Percentiles rank a stretch among this genome's conserved stretches.
Conservation (phyloP, 1,284 basidiomycete species). For the Schizophyllum commune region DNA sequence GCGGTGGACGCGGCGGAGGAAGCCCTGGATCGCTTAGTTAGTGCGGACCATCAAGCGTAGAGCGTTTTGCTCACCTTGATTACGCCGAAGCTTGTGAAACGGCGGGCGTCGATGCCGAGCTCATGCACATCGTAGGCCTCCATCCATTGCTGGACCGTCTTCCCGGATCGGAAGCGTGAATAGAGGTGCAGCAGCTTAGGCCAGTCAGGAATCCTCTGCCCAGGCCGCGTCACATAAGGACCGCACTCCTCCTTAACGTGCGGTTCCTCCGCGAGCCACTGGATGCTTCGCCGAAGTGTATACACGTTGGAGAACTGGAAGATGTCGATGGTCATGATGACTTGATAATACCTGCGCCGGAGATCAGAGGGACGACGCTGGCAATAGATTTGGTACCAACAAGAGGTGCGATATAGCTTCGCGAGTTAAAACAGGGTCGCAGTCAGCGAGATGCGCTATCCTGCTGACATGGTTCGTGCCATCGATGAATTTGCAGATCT, state of each 20-base stretch:
- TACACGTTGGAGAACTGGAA: constrained; percentile 99
- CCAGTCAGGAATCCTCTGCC: constrained; percentile 64
- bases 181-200: constrained; percentile 81
- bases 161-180: constrained; percentile 78
- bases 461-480: constrained; percentile 88
- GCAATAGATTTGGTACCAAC: constrained; percentile 35
- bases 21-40: too few relatives aligned
- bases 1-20: constrained; percentile 86
- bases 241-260: constrained; percentile 87
- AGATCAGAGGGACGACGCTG: constrained; percentile 1
- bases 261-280: constrained; percentile 77
- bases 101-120: constrained; percentile 81
- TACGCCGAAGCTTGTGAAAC: constrained; percentile 98
- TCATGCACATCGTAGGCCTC: constrained; percentile 65
- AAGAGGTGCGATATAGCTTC: constrained; percentile 90
- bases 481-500: constrained; percentile 80
- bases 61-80: constrained; percentile 62
- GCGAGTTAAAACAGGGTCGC: constrained; percentile 77
- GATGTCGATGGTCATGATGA: constrained; percentile 92
- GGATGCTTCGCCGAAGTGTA: constrained; percentile 76
- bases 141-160: constrained; percentile 88
- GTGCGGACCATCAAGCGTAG: not conserved
- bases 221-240: constrained; percentile 78
- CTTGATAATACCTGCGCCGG: constrained; percentile 78
- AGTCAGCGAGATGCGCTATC: constrained; percentile 90